Percentiles rank a stretch among this genome's conserved stretches.
Evolutionary conservation across 1,139 yeast genomes (phyloP).

Genomic region (Spencermartinsiella ligniputridi): DNA sequence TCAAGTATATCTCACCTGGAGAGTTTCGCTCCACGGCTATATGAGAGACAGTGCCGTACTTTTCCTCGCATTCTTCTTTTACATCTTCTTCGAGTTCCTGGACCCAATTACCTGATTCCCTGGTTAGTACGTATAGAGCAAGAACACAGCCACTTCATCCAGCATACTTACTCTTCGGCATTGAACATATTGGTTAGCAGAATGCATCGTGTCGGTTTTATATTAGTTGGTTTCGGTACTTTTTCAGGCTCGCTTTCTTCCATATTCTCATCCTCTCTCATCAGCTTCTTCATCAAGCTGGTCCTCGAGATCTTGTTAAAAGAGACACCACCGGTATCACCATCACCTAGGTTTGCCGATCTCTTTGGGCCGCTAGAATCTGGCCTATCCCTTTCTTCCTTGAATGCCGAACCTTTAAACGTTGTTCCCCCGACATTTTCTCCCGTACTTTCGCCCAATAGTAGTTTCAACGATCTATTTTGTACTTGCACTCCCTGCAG

Average conservation of each 20-base stretch:
- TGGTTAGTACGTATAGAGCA: slow-evolving; percentile 9
- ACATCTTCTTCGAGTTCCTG: slow-evolving; percentile 38
- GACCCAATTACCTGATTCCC: slow-evolving; percentile 37
- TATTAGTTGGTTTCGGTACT: slow-evolving; percentile 1
- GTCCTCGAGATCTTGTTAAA: slow-evolving; percentile 28
- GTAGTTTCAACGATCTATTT: slow-evolving; percentile 33
- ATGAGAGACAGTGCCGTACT: slow-evolving; percentile 36
- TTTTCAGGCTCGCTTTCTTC: not conserved
- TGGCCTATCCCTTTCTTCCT: slow-evolving; percentile 1
- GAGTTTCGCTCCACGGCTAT: slow-evolving; percentile 32
- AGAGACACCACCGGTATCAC: slow-evolving; percentile 28
- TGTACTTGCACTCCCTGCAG: slow-evolving; percentile 35
- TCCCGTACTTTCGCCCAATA: slow-evolving; percentile 22
- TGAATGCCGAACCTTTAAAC: slow-evolving; percentile 16
- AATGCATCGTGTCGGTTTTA: slow-evolving; percentile 30
- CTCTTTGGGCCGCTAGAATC: slow-evolving; percentile 4
- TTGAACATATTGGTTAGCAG: slow-evolving; percentile 35
- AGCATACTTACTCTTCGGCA: not conserved
- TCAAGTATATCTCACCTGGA: slow-evolving; percentile 34
- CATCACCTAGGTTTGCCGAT: slow-evolving; percentile 21
- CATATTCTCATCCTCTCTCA: slow-evolving; percentile 31
- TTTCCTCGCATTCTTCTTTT: slow-evolving; percentile 35
- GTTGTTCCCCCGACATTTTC: slow-evolving; percentile 6
- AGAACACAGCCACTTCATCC: no score
- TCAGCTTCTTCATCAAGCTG: slow-evolving; percentile 32